These are phyloP conservation scores for Fusarium sp. DNA, from an alignment of 2,329 filamentous ascomycete genomes.

Conservation along the genomic window DNA sequence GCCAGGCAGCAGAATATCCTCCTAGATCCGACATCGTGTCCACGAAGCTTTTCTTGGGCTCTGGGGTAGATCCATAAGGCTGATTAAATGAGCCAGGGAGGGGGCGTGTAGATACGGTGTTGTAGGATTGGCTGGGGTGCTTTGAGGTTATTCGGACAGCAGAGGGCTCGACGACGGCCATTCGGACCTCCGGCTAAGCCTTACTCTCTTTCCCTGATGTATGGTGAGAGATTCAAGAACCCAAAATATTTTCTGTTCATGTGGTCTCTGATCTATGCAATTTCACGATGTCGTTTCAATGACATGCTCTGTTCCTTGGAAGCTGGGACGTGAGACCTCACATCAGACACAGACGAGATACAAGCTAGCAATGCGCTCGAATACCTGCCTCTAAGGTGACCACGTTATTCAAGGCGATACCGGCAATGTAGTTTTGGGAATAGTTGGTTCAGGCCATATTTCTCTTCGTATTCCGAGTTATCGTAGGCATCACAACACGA, in stretches of 20 bases:
- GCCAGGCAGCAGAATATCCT: background rate
- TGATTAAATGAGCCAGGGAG: background rate
- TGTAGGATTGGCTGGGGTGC: background rate
- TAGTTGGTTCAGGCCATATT: background rate
- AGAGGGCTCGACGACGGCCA: background rate
- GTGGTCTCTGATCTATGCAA: background rate
- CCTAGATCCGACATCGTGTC: background rate
- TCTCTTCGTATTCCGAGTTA: background rate
- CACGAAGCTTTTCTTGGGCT: background rate
- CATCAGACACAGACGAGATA: background rate
- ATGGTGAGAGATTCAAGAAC: background rate
- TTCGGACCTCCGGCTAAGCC: background rate
- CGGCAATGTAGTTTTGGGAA: too few relatives aligned
- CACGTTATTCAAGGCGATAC: too few relatives aligned
- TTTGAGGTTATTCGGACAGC: constrained; percentile 6
- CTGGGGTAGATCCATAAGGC: constrained; percentile 6
- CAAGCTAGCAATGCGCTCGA: too few relatives aligned
- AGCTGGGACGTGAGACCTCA: background rate
- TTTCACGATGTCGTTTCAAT: background rate
- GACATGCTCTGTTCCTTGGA: background rate
- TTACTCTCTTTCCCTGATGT: too few relatives aligned
- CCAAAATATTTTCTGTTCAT: background rate
- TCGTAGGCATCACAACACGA: background rate
- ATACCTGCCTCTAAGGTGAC: too few relatives aligned
- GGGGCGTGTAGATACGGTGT: background rate